These are phyloP conservation scores for Russula lepida DNA, from an alignment of 768 basidiomycete genomes.

Conservation along the genomic window DNA sequence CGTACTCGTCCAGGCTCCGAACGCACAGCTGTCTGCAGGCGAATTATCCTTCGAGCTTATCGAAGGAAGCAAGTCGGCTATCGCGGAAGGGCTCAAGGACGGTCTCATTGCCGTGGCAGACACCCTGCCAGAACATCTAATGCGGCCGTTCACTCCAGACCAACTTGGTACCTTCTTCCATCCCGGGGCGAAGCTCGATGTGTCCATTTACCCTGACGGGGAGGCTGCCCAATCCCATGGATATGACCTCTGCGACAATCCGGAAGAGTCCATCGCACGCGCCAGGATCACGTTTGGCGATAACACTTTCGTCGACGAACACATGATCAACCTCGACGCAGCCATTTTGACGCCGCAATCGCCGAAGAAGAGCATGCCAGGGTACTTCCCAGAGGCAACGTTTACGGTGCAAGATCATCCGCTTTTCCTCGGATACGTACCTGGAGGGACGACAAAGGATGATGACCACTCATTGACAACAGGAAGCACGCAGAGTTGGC, in stretches of 20 bases:
- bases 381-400: neutral
- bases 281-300: conserved; percentile 17
- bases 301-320: conserved; percentile 13
- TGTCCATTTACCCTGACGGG: conserved; percentile 18
- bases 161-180: conserved; percentile 6
- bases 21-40: conserved; percentile 22
- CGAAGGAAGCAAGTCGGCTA: conserved; percentile 3
- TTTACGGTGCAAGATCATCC: conserved; percentile 16
- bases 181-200: conserved; percentile 12
- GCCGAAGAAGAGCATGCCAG: conserved; percentile 2
- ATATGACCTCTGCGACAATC: conserved; percentile 13
- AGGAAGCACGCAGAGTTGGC: neutral
- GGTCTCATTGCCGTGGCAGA: conserved; percentile 20
- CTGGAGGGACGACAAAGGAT: neutral
- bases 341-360: neutral
- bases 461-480: neutral
- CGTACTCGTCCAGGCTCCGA: conserved; percentile 22
- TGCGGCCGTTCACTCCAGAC: conserved; percentile 19
- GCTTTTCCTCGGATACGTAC: conserved; percentile 12
- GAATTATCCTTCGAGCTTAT: conserved; percentile 13
- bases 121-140: conserved; percentile 17
- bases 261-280: conserved; percentile 13
- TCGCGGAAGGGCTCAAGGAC: conserved; percentile 10
- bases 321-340: conserved; percentile 17
- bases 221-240: conserved; percentile 4